Percentiles rank a stretch among this genome's conserved stretches.
These are phyloP conservation scores for Paecilomyces variotii DNA, from an alignment of 2,329 filamentous ascomycete genomes.

Conservation along the genomic window DNA sequence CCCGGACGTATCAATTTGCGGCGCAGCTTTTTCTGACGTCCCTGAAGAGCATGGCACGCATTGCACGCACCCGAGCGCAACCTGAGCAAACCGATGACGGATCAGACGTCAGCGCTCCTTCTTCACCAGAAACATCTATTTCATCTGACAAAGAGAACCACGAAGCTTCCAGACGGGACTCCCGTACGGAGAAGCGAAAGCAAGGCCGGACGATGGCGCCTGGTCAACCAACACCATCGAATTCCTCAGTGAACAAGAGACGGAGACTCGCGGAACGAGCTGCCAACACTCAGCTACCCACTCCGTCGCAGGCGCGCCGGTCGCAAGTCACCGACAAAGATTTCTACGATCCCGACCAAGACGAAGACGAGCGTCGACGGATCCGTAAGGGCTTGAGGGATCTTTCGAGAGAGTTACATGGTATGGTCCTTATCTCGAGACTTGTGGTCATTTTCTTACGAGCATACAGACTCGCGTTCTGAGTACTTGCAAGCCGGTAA, in stretches of 20 bases:
- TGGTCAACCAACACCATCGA: constrained; percentile 32
- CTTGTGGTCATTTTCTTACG: constrained; percentile 6
- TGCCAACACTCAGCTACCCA: constrained; percentile 14
- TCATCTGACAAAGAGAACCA: constrained; percentile 46
- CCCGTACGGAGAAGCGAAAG: constrained; percentile 36
- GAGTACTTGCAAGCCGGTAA: constrained; percentile 63
- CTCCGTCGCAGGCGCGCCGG: constrained; percentile 18
- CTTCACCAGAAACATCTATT: constrained; percentile 23
- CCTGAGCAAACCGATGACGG: constrained; percentile 1
- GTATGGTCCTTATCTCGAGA: constrained; percentile 27
- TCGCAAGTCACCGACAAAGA: constrained; percentile 34
- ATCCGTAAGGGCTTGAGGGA: constrained; percentile 64
- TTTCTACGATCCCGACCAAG: constrained; percentile 76
- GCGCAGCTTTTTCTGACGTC: constrained; percentile 6
- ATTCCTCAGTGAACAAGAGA: constrained; percentile 33
- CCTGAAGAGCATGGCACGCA: constrained; percentile 21
- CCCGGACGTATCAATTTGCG: not conserved
- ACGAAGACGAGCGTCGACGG: constrained; percentile 61
- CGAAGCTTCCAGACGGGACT: constrained; percentile 10
- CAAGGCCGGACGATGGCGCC: constrained; percentile 29
- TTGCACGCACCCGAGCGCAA: constrained; percentile 6
- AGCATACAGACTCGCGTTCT: constrained; percentile 55
- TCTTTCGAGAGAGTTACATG: constrained; percentile 54
- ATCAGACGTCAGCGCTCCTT: constrained; percentile 13
- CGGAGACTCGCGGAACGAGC: constrained; percentile 33